Evolutionary conservation across 2,329 filamentous ascomycete species (phyloP), one percentile per base, ranked within the genome.

Genomic region (Neonectria ditissima): DNA sequence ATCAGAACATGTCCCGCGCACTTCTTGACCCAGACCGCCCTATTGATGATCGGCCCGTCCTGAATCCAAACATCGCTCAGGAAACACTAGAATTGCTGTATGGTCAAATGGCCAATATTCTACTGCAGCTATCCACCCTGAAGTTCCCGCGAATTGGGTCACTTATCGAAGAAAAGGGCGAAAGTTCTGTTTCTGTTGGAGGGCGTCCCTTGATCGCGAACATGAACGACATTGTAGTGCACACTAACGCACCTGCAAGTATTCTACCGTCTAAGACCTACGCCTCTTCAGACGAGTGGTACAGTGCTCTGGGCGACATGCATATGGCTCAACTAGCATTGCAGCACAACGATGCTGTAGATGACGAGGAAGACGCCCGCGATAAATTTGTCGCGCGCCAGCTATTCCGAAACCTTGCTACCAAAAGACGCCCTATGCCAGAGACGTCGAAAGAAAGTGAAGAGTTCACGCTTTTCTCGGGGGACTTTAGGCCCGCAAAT

Each of bases 71-170:
- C 20, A 74, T 82, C 22, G 56, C 60, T 37, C 69, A 80, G 44
- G 63, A 73, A 5, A 76, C 70, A 34, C 74, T 82, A 0, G 65
- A 75, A 57, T 58, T 66, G 6, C 55, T 81, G 1, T 83, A 83
- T 65, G 55, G 71, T 1, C 75, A 83, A 62, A 74, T 83, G 61
- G 81, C 81, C n/a, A 75, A 78, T 28, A 79, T 82, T 39, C 37
- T 82, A 18, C 72, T 84, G 5, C 77, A 83, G 59, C 75, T 84
- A 1, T 78, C 73, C 16, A 69, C 5, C 4, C 67, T 75, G 1
- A 75, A 66, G 1, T 78, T 83, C 26, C 50, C 73, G 28, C 68
- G 69, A 24, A 82, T 84, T 30, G 81, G 81, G 1, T 79, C 76
- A 9, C 67, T 82, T 2, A 54, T 65, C 30, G 62, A 78, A 48